Evolutionary conservation across 2,329 filamentous ascomycete genomes (phyloP).

Genomic region (Neurospora sp.): DNA sequence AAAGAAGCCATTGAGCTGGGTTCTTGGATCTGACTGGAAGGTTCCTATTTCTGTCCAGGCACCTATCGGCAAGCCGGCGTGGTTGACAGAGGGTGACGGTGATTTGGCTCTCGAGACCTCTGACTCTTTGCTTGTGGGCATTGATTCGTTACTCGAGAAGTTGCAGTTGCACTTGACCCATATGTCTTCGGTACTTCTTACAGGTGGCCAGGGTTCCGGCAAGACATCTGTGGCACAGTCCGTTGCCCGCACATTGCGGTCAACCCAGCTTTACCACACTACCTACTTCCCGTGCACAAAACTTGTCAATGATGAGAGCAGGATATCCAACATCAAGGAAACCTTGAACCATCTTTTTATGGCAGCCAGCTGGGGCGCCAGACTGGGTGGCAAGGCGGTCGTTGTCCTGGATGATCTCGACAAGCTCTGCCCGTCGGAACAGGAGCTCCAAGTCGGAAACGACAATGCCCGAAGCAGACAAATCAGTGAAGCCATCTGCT

Average conservation of each 20-base stretch:
- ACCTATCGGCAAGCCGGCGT: conserved; percentile 57
- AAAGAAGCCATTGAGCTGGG: conserved; percentile 53
- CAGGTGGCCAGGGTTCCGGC: conserved; percentile 79
- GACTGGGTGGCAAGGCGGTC: conserved; percentile 71
- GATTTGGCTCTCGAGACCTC: conserved; percentile 34
- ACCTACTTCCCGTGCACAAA: conserved; percentile 81
- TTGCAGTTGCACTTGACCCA: conserved; percentile 69
- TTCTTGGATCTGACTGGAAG: conserved; percentile 66
- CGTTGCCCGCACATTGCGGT: conserved; percentile 62
- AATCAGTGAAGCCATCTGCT: conserved; percentile 78
- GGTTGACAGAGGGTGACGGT: conserved; percentile 43
- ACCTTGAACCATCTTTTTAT: conserved; percentile 77
- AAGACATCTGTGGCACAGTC: conserved; percentile 75
- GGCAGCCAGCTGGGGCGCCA: conserved; percentile 80
- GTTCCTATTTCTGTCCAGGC: conserved; percentile 66
- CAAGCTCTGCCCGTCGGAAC: conserved; percentile 85
- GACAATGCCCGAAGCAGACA: conserved; percentile 90
- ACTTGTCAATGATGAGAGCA: conserved; percentile 81
- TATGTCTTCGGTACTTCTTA: conserved; percentile 80
- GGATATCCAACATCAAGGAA: conserved; percentile 85
- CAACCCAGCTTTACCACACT: conserved; percentile 67
- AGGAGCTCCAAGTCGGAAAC: conserved; percentile 84
- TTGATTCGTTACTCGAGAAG: conserved; percentile 65
- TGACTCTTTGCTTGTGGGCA: conserved; percentile 64
- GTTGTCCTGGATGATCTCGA: conserved; percentile 91